A percentile compares a stretch with the other conserved stretches of the same genome.
Evolutionary conservation across 306 rosid species (phyloP).

Genomic region (Cajanus cajan): DNA sequence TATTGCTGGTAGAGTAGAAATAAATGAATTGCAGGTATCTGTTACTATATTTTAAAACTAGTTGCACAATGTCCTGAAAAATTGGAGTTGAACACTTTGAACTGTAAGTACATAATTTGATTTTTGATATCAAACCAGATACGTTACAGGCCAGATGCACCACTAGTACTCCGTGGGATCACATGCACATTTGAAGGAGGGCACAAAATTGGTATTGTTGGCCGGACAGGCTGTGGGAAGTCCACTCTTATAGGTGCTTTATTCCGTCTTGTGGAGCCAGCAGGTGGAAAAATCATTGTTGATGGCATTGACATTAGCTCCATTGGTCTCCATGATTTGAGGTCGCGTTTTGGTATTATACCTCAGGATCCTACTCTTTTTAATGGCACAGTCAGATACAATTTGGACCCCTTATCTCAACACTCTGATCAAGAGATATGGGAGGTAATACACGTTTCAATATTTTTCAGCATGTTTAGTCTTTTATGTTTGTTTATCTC

Average conservation of each 20-base stretch:
- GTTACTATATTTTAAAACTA: not conserved
- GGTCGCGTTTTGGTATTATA: conserved; percentile 78
- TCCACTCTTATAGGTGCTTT: conserved; percentile 82
- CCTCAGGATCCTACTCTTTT: conserved; percentile 97
- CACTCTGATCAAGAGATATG: conserved; percentile 77
- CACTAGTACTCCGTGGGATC: conserved; percentile 79
- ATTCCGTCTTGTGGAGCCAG: conserved; percentile 85
- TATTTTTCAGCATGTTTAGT: not conserved
- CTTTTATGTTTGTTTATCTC: not conserved
- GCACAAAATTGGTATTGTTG: conserved; percentile 83
- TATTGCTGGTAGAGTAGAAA: conserved; percentile 62
- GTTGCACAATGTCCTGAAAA: not conserved
- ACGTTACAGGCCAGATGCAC: conserved; percentile 64
- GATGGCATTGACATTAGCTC: conserved; percentile 78
- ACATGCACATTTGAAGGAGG: conserved; percentile 84
- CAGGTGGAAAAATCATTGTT: conserved; percentile 62
- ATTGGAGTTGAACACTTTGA: not conserved
- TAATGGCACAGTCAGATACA: conserved; percentile 80
- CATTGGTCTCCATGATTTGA: conserved; percentile 86
- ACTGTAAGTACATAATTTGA: not conserved
- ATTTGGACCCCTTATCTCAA: conserved; percentile 79
- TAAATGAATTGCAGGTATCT: conserved; percentile 65
- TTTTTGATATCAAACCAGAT: conserved; percentile 48
- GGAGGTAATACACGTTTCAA: conserved; percentile 51
- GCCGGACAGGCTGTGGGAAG: conserved; percentile 88